Evolutionary conservation across 345 rosid genomes (phyloP).

Genomic region (Gossypium sturtianum): DNA sequence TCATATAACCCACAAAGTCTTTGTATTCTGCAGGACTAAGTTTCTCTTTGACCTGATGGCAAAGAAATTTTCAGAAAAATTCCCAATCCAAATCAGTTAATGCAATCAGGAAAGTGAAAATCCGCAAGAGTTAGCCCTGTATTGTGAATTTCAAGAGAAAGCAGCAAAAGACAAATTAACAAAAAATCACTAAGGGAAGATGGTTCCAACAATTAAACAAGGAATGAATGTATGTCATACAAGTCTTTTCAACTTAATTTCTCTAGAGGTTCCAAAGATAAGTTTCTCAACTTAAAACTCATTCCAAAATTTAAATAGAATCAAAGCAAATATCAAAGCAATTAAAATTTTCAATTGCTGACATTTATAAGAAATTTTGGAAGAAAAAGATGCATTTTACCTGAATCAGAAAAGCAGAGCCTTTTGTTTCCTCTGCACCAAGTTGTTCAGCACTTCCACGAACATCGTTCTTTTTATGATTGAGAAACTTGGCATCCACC

Average conservation of each 20-base stretch:
- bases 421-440: constrained; percentile 52
- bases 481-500: constrained; percentile 11
- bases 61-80: constrained; percentile 1
- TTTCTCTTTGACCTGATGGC: constrained; percentile 54
- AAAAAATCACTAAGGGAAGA: background rate
- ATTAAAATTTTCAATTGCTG: background rate
- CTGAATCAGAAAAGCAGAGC: constrained; percentile 70
- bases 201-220: background rate
- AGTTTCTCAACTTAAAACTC: background rate
- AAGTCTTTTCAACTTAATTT: background rate
- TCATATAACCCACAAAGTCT: constrained; percentile 73
- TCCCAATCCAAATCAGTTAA: background rate
- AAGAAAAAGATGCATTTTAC: constrained; percentile 26
- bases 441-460: constrained; percentile 24
- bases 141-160: background rate
- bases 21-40: constrained; percentile 67
- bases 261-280: background rate
- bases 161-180: background rate
- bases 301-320: background rate
- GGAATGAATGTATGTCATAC: background rate
- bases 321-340: too few relatives aligned
- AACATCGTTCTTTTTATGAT: constrained; percentile 22
- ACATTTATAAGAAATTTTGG: background rate
- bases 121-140: background rate
- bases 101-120: background rate